Evolutionary conservation across 1,284 basidiomycete genomes (phyloP).

Genomic region (Papiliotrema flavescens): DNA sequence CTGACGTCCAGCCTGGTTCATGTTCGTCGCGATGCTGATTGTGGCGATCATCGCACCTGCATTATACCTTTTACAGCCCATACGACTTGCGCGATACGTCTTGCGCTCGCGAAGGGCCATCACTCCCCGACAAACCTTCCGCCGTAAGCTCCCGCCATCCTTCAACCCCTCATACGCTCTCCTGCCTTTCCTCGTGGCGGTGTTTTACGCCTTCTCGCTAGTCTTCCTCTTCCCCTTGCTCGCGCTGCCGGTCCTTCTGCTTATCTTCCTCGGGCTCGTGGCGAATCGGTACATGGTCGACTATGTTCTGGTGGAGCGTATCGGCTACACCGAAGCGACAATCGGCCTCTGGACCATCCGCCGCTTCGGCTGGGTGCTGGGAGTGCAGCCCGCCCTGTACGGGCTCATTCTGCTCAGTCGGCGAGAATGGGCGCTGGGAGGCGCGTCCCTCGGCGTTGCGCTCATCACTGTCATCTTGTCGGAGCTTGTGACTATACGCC

Average conservation of each 20-base stretch:
- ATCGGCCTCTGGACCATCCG: slow-evolving; percentile 70
- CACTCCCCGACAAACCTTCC: slow-evolving; percentile 72
- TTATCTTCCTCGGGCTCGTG: slow-evolving; percentile 65
- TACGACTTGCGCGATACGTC: slow-evolving; percentile 58
- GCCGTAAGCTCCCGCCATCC: slow-evolving; percentile 68
- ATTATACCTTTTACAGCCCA: slow-evolving; percentile 64
- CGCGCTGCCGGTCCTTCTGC: slow-evolving; percentile 62
- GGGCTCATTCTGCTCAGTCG: slow-evolving; percentile 67
- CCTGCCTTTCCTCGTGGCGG: slow-evolving; percentile 62
- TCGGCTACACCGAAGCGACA: slow-evolving; percentile 63
- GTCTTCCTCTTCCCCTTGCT: slow-evolving; percentile 71
- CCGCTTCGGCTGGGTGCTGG: slow-evolving; percentile 52
- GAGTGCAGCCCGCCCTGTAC: slow-evolving; percentile 67
- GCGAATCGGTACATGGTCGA: slow-evolving; percentile 70
- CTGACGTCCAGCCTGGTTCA: slow-evolving; percentile 36
- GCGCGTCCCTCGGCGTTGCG: slow-evolving; percentile 59
- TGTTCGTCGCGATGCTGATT: slow-evolving; percentile 62
- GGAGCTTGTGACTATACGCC: slow-evolving; percentile 18
- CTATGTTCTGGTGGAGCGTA: slow-evolving; percentile 67
- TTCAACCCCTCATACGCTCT: slow-evolving; percentile 66
- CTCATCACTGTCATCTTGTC: slow-evolving; percentile 41
- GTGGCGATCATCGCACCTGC: slow-evolving; percentile 68
- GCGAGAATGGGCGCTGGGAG: slow-evolving; percentile 65
- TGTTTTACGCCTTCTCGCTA: slow-evolving; percentile 66
- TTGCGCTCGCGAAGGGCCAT: slow-evolving; percentile 58